These are phyloP conservation scores for Tetrahymena elliotti DNA, from an alignment of 73 alveolate genomes.

Conservation along the genomic window DNA sequence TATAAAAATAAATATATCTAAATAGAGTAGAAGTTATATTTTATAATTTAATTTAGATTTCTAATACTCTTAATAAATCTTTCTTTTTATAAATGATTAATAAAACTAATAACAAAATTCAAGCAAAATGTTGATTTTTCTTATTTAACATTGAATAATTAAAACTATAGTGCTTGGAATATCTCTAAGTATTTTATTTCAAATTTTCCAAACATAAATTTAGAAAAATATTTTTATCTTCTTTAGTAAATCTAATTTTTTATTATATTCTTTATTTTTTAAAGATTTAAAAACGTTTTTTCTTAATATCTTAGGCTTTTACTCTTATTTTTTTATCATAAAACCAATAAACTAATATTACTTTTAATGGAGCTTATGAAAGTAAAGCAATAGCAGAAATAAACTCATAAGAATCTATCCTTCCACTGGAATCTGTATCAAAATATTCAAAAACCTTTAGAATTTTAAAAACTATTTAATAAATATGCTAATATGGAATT, in stretches of 20 bases:
- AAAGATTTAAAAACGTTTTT: neutral
- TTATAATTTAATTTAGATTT: neutral
- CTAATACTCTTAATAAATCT: too few relatives aligned
- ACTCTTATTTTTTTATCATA: neutral
- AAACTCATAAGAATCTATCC: conserved; percentile 37
- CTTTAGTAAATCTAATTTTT: too few relatives aligned
- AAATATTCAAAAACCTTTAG: conserved; percentile 18
- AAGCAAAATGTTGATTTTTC: neutral
- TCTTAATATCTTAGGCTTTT: neutral
- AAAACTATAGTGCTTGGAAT: neutral
- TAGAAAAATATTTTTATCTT: too few relatives aligned
- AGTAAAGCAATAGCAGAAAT: conserved; percentile 25
- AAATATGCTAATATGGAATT: neutral
- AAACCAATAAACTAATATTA: neutral
- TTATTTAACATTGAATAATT: too few relatives aligned
- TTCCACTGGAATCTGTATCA: conserved; percentile 9
- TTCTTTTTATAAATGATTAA: neutral
- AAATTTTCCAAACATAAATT: too few relatives aligned
- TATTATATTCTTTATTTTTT: too few relatives aligned
- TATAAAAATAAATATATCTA: neutral
- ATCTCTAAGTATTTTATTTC: neutral
- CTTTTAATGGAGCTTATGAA: neutral
- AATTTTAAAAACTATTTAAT: neutral
- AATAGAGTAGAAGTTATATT: neutral
- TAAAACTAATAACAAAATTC: too few relatives aligned